phyloP scores from a whole-genome alignment of 1,284 basidiomycete species.

The Irpex rosettiformis region DNA sequence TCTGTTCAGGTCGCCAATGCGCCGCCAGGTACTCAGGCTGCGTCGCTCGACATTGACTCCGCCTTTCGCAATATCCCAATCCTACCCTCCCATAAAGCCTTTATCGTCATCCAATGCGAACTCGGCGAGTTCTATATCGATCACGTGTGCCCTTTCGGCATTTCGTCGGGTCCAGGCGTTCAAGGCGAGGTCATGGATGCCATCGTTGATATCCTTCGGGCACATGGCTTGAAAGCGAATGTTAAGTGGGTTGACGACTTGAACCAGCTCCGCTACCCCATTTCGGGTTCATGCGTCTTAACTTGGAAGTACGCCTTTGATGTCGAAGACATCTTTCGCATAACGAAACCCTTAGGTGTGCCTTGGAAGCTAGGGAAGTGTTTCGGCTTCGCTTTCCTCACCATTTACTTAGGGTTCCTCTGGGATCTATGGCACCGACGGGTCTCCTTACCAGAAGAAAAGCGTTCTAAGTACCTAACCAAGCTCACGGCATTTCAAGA shows the following conservation, averaged over 20 bases:
- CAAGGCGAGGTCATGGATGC: conserved; percentile 31
- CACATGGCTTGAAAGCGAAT: background rate
- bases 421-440: conserved; percentile 28
- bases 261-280: background rate
- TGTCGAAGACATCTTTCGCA: conserved; percentile 13
- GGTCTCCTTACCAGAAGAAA: background rate
- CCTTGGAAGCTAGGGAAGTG: conserved; percentile 30
- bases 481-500: background rate
- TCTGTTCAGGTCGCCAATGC: conserved; percentile 8
- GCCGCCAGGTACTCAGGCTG: background rate
- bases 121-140: conserved; percentile 11
- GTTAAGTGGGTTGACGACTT: background rate
- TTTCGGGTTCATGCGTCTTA: background rate
- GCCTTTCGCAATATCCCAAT: conserved; percentile 9
- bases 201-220: conserved; percentile 27
- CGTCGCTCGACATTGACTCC: background rate
- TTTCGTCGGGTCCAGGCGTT: conserved; percentile 25
- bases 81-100: conserved; percentile 15
- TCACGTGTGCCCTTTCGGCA: conserved; percentile 30
- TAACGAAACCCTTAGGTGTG: conserved; percentile 19
- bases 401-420: conserved; percentile 36
- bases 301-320: conserved; percentile 25
- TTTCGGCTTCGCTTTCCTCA: conserved; percentile 22
- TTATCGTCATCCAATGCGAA: background rate
- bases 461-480: background rate